Evolutionary conservation across 2,329 filamentous ascomycete genomes (phyloP).

Genomic region (Botrytis sinoallii): DNA sequence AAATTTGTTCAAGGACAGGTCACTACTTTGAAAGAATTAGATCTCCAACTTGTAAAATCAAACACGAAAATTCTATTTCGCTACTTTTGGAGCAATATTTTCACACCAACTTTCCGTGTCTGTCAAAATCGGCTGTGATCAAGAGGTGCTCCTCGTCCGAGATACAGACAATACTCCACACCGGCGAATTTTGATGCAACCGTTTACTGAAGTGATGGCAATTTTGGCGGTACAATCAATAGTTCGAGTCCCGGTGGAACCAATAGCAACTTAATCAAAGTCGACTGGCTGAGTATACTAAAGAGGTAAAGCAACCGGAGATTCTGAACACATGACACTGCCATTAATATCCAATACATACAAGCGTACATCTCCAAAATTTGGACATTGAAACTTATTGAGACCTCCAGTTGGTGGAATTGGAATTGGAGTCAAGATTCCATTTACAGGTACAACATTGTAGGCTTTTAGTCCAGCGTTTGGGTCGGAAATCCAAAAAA

Average conservation of each 20-base stretch:
- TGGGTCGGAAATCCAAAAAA: constrained; percentile 40
- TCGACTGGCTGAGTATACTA: constrained; percentile 40
- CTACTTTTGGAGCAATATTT: too few relatives aligned
- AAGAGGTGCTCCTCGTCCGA: too few relatives aligned
- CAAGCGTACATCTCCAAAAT: constrained; percentile 40
- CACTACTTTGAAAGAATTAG: too few relatives aligned
- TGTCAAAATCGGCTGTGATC: too few relatives aligned
- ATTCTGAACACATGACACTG: constrained; percentile 32
- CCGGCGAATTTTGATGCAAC: constrained; percentile 22
- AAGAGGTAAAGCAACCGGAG: constrained; percentile 40
- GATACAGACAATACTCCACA: too few relatives aligned
- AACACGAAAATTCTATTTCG: too few relatives aligned
- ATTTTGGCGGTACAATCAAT: constrained; percentile 38
- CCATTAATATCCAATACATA: constrained; percentile 35
- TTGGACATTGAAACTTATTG: constrained; percentile 40
- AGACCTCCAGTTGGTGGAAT: constrained; percentile 38
- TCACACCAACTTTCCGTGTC: too few relatives aligned
- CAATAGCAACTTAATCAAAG: constrained; percentile 36
- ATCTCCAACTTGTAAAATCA: too few relatives aligned
- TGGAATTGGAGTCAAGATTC: constrained; percentile 36
- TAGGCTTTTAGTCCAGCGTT: constrained; percentile 40
- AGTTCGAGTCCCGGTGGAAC: constrained; percentile 34
- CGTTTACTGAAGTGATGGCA: constrained; percentile 31
- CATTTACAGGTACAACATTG: constrained; percentile 41
- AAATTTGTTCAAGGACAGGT: too few relatives aligned